Conservation (phyloP, 805 yeast species). For the Barnettozyma siamensis region DNA sequence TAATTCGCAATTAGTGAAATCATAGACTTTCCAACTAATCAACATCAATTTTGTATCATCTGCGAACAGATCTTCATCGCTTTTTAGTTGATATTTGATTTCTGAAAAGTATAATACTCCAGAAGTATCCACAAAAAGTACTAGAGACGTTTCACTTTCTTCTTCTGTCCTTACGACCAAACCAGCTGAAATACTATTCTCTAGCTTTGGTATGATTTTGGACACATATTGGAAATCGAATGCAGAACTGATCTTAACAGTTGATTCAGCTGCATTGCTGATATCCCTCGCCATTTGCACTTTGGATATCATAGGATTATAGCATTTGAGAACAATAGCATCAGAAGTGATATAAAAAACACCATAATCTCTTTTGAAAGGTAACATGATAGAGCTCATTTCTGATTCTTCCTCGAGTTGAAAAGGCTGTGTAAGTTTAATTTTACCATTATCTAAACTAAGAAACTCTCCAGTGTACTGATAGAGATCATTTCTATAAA, state of each 20-base stretch:
- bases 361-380: slow-evolving; percentile 3
- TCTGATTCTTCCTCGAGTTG: not conserved
- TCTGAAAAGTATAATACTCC: slow-evolving; percentile 1
- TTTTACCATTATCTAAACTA: not conserved
- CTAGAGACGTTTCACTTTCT: not conserved
- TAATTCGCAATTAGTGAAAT: not conserved
- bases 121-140: slow-evolving; percentile 1
- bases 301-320: not conserved
- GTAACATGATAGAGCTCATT: not conserved
- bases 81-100: not conserved
- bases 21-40: slow-evolving; percentile 6
- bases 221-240: not conserved
- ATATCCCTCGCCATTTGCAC: not conserved
- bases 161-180: not conserved
- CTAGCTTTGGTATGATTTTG: not conserved
- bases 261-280: slow-evolving; percentile 2
- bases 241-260: not conserved
- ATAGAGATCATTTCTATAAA: slow-evolving; percentile 7
- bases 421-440: not conserved
- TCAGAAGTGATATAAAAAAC: slow-evolving; percentile 1
- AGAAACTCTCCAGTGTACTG: slow-evolving; percentile 4
- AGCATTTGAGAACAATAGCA: not conserved
- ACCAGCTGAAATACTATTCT: slow-evolving; percentile 4
- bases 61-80: slow-evolving; percentile 1
- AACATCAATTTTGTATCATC: slow-evolving; percentile 1